A percentile compares a stretch with the other conserved stretches of the same genome.
phyloP scores from a whole-genome alignment of 352 stramenopile species.

The Pythium phragmitis region DNA sequence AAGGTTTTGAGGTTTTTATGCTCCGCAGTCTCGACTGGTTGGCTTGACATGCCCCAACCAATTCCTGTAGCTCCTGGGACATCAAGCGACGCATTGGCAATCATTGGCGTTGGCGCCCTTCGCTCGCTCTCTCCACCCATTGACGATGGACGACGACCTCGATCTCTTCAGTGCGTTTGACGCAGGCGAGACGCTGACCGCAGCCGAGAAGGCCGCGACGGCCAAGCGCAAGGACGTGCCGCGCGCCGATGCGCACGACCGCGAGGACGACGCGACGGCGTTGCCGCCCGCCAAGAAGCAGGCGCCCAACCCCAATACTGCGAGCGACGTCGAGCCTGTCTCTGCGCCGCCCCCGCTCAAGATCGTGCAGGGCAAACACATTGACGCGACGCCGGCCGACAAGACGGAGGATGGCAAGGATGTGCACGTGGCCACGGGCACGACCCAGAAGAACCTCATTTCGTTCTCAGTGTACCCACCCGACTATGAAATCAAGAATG shows the following conservation, averaged over 20 bases:
- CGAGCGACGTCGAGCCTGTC: not conserved
- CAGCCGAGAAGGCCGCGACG: conserved; percentile 44
- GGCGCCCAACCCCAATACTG: conserved; percentile 14
- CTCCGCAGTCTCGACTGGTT: not conserved
- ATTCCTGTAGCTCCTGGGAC: conserved; percentile 18
- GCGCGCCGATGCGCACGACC: conserved; percentile 23
- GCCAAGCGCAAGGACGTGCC: conserved; percentile 51
- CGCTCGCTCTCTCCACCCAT: not conserved
- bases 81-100: conserved; percentile 13
- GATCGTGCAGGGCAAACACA: conserved; percentile 71
- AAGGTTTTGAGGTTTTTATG: conserved; percentile 31
- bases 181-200: conserved; percentile 65
- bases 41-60: conserved; percentile 25
- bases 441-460: conserved; percentile 95
- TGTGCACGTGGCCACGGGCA: conserved; percentile 90
- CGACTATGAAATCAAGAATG: conserved; percentile 50
- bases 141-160: conserved; percentile 79
- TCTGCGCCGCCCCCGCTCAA: conserved; percentile 39
- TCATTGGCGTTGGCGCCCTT: not conserved
- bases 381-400: conserved; percentile 59
- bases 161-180: conserved; percentile 95
- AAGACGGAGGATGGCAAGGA: conserved; percentile 35
- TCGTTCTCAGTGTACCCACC: conserved; percentile 92
- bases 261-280: conserved; percentile 26
- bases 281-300: conserved; percentile 58